phyloP scores from a whole-genome alignment of 495 filamentous ascomycete genomes.

The Penicillium psychrofluorescens region DNA sequence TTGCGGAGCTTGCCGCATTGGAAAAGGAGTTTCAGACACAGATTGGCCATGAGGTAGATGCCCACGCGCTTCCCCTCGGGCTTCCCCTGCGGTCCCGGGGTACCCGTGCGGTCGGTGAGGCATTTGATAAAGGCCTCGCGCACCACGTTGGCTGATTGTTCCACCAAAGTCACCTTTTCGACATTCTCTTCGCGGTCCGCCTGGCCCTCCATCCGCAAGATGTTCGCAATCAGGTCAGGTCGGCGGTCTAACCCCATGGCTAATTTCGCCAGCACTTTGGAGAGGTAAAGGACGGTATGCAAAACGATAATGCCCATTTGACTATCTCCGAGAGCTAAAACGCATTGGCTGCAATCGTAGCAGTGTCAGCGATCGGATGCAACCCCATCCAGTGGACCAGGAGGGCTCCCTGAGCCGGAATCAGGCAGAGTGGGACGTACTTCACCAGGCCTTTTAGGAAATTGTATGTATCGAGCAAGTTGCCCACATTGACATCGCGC shows the following conservation, averaged over 20 bases:
- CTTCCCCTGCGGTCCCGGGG: constrained; percentile 41
- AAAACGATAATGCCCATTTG: constrained; percentile 73
- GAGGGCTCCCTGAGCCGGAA: not conserved
- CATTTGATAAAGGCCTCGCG: constrained; percentile 88
- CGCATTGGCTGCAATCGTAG: constrained; percentile 48
- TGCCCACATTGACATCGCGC: constrained; percentile 66
- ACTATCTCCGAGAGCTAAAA: constrained; percentile 71
- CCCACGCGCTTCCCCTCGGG: constrained; percentile 79
- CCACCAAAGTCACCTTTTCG: constrained; percentile 68
- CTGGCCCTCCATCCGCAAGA: constrained; percentile 44
- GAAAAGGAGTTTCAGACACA: constrained; percentile 84
- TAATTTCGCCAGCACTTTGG: constrained; percentile 65
- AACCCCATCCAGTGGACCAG: not conserved
- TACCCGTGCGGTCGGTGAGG: constrained; percentile 69
- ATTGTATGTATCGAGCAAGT: constrained; percentile 68
- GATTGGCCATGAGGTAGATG: constrained; percentile 85
- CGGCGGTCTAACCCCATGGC: constrained; percentile 73
- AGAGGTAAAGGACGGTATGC: constrained; percentile 68
- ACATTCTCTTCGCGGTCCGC: constrained; percentile 44
- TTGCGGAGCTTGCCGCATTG: constrained; percentile 53
- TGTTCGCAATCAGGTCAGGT: constrained; percentile 59
- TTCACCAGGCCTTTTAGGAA: constrained; percentile 62
- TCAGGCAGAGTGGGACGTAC: constrained; percentile 38
- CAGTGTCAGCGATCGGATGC: not conserved
- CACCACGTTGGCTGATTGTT: constrained; percentile 77